These are phyloP conservation scores for Colletotrichum sp. DNA, from an alignment of 2,329 filamentous ascomycete genomes.

Conservation along the genomic window DNA sequence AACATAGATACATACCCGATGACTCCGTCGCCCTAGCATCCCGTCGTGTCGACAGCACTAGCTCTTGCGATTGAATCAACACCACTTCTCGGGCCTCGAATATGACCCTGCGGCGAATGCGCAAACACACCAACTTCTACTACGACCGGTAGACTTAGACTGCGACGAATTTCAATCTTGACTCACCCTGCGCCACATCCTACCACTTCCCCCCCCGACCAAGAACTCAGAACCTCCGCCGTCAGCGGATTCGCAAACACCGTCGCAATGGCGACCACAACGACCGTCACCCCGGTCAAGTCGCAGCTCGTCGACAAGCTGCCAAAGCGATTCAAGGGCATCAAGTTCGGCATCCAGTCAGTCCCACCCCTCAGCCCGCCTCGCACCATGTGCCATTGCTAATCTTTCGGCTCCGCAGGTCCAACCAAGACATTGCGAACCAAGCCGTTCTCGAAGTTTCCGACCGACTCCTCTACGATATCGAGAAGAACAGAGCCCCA, in stretches of 20 bases:
- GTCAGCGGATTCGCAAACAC: background rate
- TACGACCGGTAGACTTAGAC: constrained; percentile 5
- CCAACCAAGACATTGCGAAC: constrained; percentile 92
- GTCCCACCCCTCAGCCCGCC: background rate
- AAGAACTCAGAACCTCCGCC: background rate
- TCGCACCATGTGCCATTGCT: background rate
- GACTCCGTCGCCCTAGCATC: background rate
- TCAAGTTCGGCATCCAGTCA: constrained; percentile 93
- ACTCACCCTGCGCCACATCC: background rate
- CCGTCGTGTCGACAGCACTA: background rate
- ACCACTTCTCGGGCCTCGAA: background rate
- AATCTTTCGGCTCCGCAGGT: constrained; percentile 52
- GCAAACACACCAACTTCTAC: constrained; percentile 4
- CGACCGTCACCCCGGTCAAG: constrained; percentile 60
- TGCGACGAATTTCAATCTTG: background rate
- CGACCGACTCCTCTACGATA: constrained; percentile 92
- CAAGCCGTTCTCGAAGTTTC: constrained; percentile 94
- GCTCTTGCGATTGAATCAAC: background rate
- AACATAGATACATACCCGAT: background rate
- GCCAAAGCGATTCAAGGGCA: constrained; percentile 89
- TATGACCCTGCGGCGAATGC: constrained; percentile 20
- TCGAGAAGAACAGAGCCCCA: constrained; percentile 77
- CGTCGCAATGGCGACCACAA: constrained; percentile 21
- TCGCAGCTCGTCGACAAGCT: constrained; percentile 88
- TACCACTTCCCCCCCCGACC: background rate